A percentile compares a stretch with the other conserved stretches of the same genome.
These are phyloP conservation scores for Climacium dendroides DNA, from an alignment of 225 moss, liverwort and hornwort genomes.

Conservation along the genomic window DNA sequence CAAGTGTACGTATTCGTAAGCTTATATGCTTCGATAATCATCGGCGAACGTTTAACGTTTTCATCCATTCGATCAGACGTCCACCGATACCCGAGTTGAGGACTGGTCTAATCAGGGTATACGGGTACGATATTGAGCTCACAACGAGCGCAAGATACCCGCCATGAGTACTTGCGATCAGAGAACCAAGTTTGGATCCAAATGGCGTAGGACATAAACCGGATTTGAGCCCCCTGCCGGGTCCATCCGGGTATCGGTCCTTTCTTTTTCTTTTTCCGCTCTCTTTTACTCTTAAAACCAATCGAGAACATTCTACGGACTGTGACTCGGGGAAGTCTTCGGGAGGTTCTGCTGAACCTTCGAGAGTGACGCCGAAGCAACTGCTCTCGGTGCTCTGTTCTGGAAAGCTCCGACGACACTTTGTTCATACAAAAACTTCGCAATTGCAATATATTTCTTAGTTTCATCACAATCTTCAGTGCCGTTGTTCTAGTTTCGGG, in stretches of 20 bases:
- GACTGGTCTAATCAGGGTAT: not conserved
- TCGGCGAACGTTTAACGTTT: not conserved
- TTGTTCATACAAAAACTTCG: not conserved
- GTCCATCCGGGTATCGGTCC: not conserved
- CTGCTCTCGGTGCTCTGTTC: not conserved
- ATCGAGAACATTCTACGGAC: not conserved
- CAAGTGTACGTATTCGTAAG: not conserved
- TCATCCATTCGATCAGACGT: not conserved
- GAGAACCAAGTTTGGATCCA: not conserved
- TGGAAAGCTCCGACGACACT: not conserved
- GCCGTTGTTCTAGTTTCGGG: not conserved
- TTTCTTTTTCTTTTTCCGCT: not conserved
- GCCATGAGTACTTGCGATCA: not conserved
- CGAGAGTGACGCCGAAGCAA: constrained; percentile 8
- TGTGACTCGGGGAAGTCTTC: not conserved
- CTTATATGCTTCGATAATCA: not conserved
- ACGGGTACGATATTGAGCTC: not conserved
- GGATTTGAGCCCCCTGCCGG: not conserved
- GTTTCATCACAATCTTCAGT: no score
- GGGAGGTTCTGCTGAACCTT: not conserved
- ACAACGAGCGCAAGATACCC: fast-evolving
- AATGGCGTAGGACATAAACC: not conserved
- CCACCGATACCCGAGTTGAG: not conserved
- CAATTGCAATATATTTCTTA: not conserved
- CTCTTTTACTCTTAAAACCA: not conserved